Evolutionary conservation across 148 eudicot genomes (phyloP), one percentile per base, ranked within the genome.

Genomic region (Simmondsia chinensis): DNA sequence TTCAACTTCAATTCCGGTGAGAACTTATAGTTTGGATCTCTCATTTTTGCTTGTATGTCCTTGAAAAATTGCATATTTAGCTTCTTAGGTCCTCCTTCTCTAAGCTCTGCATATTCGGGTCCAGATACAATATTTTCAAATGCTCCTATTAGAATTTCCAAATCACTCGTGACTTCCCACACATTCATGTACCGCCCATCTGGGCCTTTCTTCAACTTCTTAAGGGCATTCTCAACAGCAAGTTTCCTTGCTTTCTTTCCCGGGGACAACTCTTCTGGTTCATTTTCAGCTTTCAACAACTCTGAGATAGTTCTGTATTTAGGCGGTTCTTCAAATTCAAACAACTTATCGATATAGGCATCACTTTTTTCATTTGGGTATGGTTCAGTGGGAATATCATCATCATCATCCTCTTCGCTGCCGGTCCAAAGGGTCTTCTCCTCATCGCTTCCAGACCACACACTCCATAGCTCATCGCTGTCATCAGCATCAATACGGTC

Each of bases 151-250:
- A 91, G 62, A 60, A 91, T 75, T 50, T 91, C 99, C 40, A 82
- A 34, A 60, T 91, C 99, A 56, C 94, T 85, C 94, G 76, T 82
- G 3, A 86, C 94, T 64, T 91, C 99, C 95, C 95, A 91, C 14
- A 79, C 94, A 56, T 91, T 91, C 8, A 46, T 56, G 49, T 91
- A 91, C 29, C 99, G 75, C 46, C 99, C 99, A 59, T 91, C 99
- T 9, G 99, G 95, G 34, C 99, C 99, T 58, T 79, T 91, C 56
- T 82, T 86, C 49, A 91, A 52, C 68, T 91, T 91, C 61, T 82
- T 82, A 29, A 91, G 47, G 13, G 99, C 95, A 62, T 91, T 91
- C 62, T 91, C 86, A 46, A 91, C 94, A 16, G 95, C 95, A 39
- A 85, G 56, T 65, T 85, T 86, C 50, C 99, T 72, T 12, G 99